phyloP scores from a whole-genome alignment of 139 green algal genomes.

The Haematococcus sp. region DNA sequence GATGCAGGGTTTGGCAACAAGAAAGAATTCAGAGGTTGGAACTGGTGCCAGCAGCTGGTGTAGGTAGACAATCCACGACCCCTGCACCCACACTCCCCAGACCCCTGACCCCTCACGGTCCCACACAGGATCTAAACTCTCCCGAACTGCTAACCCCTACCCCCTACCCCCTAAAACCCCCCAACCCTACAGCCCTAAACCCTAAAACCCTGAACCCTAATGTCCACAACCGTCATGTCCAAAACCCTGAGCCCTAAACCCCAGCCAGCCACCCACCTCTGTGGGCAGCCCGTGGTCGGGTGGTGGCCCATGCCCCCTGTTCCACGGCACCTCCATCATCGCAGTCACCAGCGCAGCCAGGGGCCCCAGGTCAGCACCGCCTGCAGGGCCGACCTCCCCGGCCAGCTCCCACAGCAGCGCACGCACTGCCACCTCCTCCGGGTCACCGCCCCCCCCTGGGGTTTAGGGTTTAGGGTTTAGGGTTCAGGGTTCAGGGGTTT shows the following conservation, averaged over 20 bases:
- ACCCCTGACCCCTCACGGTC: no score
- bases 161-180: no score
- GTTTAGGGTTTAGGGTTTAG: no score
- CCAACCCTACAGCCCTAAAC: no score
- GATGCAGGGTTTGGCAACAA: neutral
- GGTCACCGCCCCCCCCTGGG: no score
- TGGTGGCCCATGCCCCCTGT: neutral
- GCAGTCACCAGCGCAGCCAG: conserved; percentile 11
- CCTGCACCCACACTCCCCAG: neutral
- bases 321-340: conserved; percentile 57
- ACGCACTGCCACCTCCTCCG: no score
- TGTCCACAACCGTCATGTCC: no score
- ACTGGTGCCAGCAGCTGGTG: no score
- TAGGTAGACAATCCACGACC: neutral
- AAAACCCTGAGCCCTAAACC: neutral
- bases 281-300: neutral
- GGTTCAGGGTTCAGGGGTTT: no score
- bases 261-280: neutral
- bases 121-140: no score
- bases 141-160: no score
- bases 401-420: neutral
- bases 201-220: no score
- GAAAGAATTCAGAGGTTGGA: neutral
- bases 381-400: conserved; percentile 17
- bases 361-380: conserved; percentile 39